Percentiles rank a stretch among this genome's conserved stretches.
These are phyloP conservation scores for Candida verbasci DNA, from an alignment of 805 yeast species.

Conservation along the genomic window DNA sequence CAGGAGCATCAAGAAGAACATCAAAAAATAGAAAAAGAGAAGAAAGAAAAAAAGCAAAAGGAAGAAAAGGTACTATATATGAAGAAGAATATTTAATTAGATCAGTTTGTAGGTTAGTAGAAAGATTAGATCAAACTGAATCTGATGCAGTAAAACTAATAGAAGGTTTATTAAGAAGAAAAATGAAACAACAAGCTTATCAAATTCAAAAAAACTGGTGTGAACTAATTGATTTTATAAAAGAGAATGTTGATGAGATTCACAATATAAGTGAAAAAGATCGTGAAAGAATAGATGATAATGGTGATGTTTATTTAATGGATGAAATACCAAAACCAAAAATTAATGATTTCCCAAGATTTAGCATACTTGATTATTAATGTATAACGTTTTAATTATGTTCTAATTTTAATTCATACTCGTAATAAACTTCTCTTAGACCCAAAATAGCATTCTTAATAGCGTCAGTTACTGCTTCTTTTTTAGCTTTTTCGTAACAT, in stretches of 20 bases:
- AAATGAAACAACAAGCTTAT: constrained; percentile 72
- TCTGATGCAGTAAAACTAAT: constrained; percentile 71
- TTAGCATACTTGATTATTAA: constrained; percentile 56
- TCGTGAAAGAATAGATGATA: constrained; percentile 83
- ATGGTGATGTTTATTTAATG: constrained; percentile 75
- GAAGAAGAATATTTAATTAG: constrained; percentile 92
- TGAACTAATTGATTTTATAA: constrained; percentile 52
- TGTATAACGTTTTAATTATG: not conserved
- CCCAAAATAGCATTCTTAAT: constrained; percentile 35
- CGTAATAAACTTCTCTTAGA: constrained; percentile 8
- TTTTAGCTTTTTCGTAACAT: constrained; percentile 38
- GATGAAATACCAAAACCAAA: constrained; percentile 73
- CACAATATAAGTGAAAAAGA: constrained; percentile 80
- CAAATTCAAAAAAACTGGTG: constrained; percentile 68
- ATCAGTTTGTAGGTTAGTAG: constrained; percentile 84
- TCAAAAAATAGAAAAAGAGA: constrained; percentile 91
- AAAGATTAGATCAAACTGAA: constrained; percentile 69
- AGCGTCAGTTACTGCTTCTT: constrained; percentile 46
- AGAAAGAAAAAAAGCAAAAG: constrained; percentile 93
- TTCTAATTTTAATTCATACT: constrained; percentile 8
- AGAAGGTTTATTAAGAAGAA: constrained; percentile 71
- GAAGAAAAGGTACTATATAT: constrained; percentile 95
- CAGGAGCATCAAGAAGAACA: constrained; percentile 92
- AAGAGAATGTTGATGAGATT: constrained; percentile 66
- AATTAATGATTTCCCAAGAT: constrained; percentile 58